Conservation (phyloP, 129 eudicot genomes). For the Flaveria trinervia region DNA sequence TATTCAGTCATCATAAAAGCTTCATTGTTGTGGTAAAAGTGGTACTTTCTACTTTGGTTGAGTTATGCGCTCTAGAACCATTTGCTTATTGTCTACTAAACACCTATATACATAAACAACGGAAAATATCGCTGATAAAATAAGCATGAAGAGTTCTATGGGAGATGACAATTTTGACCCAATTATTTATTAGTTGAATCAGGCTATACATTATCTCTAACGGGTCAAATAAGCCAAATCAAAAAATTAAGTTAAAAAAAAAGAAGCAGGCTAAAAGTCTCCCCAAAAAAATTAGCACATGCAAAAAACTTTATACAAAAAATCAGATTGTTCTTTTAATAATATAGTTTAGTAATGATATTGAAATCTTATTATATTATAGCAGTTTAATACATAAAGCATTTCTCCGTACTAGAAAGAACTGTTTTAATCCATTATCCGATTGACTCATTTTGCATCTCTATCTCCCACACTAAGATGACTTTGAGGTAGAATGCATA, state of each 20-base stretch:
- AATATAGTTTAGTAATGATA: background rate
- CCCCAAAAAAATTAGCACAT: background rate
- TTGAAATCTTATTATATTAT: background rate
- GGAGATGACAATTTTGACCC: background rate
- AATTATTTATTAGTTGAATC: background rate
- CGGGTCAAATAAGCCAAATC: background rate
- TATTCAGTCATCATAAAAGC: background rate
- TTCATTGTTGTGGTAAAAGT: background rate
- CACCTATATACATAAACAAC: background rate
- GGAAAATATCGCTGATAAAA: background rate
- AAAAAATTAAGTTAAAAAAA: background rate
- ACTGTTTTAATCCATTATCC: background rate
- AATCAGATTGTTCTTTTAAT: background rate
- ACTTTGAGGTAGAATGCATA: background rate
- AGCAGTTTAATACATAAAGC: background rate
- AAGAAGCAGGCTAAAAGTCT: background rate
- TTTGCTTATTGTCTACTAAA: conserved; percentile 1
- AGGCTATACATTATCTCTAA: background rate
- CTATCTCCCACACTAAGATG: conserved; percentile 9
- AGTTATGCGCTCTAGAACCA: background rate
- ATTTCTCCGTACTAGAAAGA: background rate
- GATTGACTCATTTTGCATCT: background rate
- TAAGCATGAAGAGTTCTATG: background rate
- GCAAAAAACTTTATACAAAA: background rate
- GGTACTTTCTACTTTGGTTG: background rate